Conservation (phyloP, 2,329 filamentous ascomycete species). For the Talaromyces sp. region DNA sequence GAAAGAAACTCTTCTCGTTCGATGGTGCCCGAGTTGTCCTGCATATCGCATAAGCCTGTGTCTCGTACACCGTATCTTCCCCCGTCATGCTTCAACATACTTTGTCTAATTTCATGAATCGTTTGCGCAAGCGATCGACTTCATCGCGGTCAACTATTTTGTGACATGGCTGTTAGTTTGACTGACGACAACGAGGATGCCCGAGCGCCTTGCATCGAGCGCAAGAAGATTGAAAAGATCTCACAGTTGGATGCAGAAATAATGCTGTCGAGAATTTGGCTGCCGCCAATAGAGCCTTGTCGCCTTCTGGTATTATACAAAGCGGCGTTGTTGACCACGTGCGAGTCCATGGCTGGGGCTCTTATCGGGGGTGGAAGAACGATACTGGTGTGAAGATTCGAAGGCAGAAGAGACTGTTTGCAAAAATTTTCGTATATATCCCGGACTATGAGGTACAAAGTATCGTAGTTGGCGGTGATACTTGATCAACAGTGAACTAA, state of each 20-base stretch:
- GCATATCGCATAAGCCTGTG: conserved; percentile 16
- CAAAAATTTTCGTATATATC: background rate
- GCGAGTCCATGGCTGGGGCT: conserved; percentile 29
- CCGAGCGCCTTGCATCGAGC: background rate
- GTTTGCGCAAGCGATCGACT: conserved; percentile 89
- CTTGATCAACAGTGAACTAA: background rate
- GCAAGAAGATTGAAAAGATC: conserved; percentile 28
- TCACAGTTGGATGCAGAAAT: conserved; percentile 95
- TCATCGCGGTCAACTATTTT: conserved; percentile 87
- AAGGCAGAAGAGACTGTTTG: background rate
- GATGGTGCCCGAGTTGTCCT: conserved; percentile 98
- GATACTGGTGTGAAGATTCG: background rate
- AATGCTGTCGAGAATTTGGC: conserved; percentile 84
- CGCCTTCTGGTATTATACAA: conserved; percentile 45
- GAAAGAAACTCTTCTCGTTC: conserved; percentile 98
- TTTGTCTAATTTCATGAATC: conserved; percentile 99
- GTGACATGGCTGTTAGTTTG: conserved; percentile 8
- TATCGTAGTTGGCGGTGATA: background rate
- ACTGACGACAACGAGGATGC: background rate
- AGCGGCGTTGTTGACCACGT: conserved; percentile 43
- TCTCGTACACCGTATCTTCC: background rate
- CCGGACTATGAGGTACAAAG: background rate
- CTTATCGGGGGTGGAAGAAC: background rate
- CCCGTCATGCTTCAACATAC: conserved; percentile 44
- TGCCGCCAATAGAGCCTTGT: conserved; percentile 49